Evolutionary conservation across 2,329 filamentous ascomycete species (phyloP), one percentile per base, ranked within the genome.

Genomic region (Tolypocladium endophyticum): DNA sequence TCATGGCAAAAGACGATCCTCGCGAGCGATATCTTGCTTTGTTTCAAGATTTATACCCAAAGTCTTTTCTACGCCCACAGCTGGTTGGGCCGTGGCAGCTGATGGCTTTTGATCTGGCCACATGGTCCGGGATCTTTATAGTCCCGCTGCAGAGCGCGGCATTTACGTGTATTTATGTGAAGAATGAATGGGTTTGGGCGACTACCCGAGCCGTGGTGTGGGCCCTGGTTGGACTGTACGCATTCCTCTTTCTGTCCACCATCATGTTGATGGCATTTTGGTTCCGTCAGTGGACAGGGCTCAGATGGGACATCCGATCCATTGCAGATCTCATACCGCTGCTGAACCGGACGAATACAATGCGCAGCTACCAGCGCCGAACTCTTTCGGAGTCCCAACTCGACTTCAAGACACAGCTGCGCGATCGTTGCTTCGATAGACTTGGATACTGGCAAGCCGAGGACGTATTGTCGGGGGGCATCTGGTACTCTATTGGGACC

Each of bases 361-460:
- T 92, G 56, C 77, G 79, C 28, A 87, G 89, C 67, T 96, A 92
- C 71, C 79, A 82, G 16, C 84, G 84, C 4, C 88, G 92, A 66
- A 83, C 67, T n/a, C 65, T 84, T 0, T 79, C 85, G 52, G 72
- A 74, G 9, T 76, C 74, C 20, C 77, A 79, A 55, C 68, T 73
- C 38, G 78, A 84, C 39, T 83, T 88, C 66, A 75, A 74, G 65
- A 74, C 78, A 35, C 78, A 79, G 63, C 79, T 83, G 52, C 76
- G 74, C 56, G 81, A 78, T 67, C 83, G 79, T 62, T 83, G 84
- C 63, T 76, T 81, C 6, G 86, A 93, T 66, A 81, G 88, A 53
- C 80, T 97, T n/a, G 91, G 92, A 8, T 95, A 95, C 73, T 97
- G 92, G 90, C 84, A 83, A 61, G 85, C 86, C 33, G 85, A 86